Evolutionary conservation across 2,329 filamentous ascomycete species (phyloP).

Genomic region (Hawksworthiomyces lignivorus): DNA sequence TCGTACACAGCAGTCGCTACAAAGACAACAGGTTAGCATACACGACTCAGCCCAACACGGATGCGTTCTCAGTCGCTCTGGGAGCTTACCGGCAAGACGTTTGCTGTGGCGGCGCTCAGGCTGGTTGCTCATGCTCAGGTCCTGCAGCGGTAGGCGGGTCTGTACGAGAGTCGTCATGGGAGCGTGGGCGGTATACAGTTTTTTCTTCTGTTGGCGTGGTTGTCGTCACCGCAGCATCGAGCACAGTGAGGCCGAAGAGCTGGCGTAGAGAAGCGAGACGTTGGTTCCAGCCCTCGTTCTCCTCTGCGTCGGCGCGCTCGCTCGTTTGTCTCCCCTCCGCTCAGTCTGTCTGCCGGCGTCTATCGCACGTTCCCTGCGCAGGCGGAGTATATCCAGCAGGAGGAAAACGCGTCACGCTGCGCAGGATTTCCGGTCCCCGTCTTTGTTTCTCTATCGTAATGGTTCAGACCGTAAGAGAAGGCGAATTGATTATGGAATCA

Average conservation of each 20-base stretch:
- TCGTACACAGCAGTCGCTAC: conserved; percentile 43
- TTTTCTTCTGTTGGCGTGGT: not conserved
- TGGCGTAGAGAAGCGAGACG: no score
- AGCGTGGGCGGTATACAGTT: conserved; percentile 28
- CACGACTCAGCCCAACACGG: not conserved
- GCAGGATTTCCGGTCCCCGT: no score
- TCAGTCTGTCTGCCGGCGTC: no score
- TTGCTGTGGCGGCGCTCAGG: conserved; percentile 55
- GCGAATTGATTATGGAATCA: no score
- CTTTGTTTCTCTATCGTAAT: no score
- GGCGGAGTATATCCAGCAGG: no score
- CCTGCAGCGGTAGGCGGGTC: conserved; percentile 56
- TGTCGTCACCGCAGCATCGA: not conserved
- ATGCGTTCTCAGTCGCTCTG: no score
- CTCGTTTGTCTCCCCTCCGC: no score
- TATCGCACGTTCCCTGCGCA: no score
- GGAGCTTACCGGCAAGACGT: conserved; percentile 52
- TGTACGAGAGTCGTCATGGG: conserved; percentile 66
- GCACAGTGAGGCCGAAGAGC: not conserved
- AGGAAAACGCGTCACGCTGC: no score
- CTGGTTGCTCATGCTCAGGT: conserved; percentile 61
- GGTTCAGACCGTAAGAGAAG: no score
- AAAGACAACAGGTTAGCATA: conserved; percentile 16
- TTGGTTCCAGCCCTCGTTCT: no score
- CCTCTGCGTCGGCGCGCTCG: not conserved